Conservation (phyloP, 73 alveolate species). For the Durusdinium trenchii region DNA sequence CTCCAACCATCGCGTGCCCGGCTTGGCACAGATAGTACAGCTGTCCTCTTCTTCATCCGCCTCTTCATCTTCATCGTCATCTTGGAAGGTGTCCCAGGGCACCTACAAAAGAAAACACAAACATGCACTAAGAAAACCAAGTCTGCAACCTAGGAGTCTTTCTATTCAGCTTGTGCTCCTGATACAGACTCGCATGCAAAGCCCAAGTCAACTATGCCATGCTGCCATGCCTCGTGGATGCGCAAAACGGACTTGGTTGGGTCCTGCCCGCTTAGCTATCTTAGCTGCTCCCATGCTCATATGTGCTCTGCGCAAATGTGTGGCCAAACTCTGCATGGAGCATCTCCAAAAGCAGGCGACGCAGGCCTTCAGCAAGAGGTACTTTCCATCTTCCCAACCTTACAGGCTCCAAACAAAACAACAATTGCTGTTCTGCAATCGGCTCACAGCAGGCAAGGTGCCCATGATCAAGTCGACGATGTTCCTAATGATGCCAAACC, state of each 20-base stretch:
- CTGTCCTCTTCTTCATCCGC: slow-evolving; percentile 79
- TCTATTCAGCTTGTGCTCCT: neutral
- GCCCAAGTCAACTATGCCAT: neutral
- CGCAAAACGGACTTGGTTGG: slow-evolving; percentile 96
- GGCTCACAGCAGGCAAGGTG: neutral
- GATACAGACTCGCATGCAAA: neutral
- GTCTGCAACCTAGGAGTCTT: neutral
- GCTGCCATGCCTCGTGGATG: slow-evolving; percentile 95
- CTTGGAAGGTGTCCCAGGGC: slow-evolving; percentile 95
- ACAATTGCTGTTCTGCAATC: neutral
- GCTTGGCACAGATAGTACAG: neutral
- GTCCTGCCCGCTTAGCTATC: slow-evolving; percentile 19
- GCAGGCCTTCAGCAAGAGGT: slow-evolving; percentile 73
- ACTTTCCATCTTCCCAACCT: slow-evolving; percentile 95
- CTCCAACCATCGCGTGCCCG: too few relatives aligned
- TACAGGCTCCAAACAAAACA: neutral
- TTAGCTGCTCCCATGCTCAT: neutral
- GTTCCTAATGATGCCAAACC: slow-evolving; percentile 92
- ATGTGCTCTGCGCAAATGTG: neutral
- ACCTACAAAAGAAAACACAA: too few relatives aligned
- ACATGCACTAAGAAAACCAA: neutral
- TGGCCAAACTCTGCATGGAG: neutral
- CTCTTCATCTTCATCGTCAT: slow-evolving; percentile 77
- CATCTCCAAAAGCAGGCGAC: neutral
- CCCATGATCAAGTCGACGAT: slow-evolving; percentile 92